These are phyloP conservation scores for Stropharia rugosoannulata DNA, from an alignment of 768 basidiomycete species.

Conservation along the genomic window DNA sequence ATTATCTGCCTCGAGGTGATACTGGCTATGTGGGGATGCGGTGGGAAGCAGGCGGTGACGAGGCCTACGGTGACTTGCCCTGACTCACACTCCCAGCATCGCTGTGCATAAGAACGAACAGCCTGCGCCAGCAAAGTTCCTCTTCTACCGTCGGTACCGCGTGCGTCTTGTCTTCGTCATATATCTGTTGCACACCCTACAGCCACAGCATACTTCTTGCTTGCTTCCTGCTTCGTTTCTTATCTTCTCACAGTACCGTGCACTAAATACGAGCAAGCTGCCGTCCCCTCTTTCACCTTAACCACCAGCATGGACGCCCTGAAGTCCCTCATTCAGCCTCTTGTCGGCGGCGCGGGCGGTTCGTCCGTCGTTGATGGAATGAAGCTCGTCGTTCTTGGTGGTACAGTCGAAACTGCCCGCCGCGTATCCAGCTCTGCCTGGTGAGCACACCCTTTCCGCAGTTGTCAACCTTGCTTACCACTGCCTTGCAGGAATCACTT, in stretches of 20 bases:
- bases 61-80: conserved; percentile 1
- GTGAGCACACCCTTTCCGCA: conserved; percentile 37
- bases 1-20: background rate
- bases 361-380: conserved; percentile 85
- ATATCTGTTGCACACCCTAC: too few species aligned
- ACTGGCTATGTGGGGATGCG: conserved; percentile 3
- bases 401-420: conserved; percentile 84
- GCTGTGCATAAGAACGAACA: conserved; percentile 4
- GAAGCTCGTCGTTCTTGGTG: conserved; percentile 87
- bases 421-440: conserved; percentile 82
- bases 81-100: background rate
- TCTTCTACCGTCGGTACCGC: conserved; percentile 1
- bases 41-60: conserved; percentile 6
- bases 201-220: background rate
- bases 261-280: conserved; percentile 5
- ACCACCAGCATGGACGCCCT: conserved; percentile 65
- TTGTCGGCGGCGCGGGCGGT: conserved; percentile 71
- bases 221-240: background rate
- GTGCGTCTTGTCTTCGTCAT: background rate
- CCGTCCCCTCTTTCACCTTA: background rate
- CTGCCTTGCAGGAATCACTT: conserved; percentile 71
- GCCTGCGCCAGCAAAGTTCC: background rate
- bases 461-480: background rate
- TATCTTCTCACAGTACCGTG: conserved; percentile 9
- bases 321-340: conserved; percentile 79